Evolutionary conservation across 805 yeast species (phyloP), one percentile per base, ranked within the genome.

Genomic region (Wickerhamiella shivajii): DNA sequence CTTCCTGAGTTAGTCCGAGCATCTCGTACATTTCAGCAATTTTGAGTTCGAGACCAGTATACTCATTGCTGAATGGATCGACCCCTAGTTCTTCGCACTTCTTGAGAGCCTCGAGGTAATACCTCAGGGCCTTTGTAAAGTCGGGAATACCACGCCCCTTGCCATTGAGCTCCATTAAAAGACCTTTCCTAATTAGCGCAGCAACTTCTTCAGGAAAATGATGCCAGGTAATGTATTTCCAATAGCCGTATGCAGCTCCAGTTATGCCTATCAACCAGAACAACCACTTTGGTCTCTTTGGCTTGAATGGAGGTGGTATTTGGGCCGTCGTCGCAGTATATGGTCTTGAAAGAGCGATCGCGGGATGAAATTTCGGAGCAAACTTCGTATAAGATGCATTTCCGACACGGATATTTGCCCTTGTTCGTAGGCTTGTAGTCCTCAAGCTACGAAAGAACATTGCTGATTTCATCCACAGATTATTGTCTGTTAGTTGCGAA

Each of bases 41-140:
- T 47, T 85, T 81, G 52, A 87, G 61, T 48, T 85, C 93, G 34
- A 87, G 70, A 0, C 96, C 95, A 0, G 96, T 85, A 52, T 79
- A 85, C 47, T 79, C 87, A 47, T 81, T 90, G 37, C 71, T 63
- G 20, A 77, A 45, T 8, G 66, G 66, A 40, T 70, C 67, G 57
- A 81, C 51, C 0, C 63, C 64, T 29, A 71, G 55, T 18, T 63
- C 58, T 23, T 72, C 66, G 24, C 83, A 75, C 40, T 69, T 65
- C 18, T 70, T 63, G 18, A 84, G 56, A 0, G 93, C 93, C 42
- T 76, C 75, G 27, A 80, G 64, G 54, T 85, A 87, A 44, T 66
- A 63, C 38, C 67, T 66, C 39, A 83, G 59, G 0, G 96, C 93
- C 39, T 69, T 59, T 34, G 66, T 61, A 54, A 68, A 77, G 50